Conservation (phyloP, 2,329 filamentous ascomycete species). For the Fusarium torreyae region DNA sequence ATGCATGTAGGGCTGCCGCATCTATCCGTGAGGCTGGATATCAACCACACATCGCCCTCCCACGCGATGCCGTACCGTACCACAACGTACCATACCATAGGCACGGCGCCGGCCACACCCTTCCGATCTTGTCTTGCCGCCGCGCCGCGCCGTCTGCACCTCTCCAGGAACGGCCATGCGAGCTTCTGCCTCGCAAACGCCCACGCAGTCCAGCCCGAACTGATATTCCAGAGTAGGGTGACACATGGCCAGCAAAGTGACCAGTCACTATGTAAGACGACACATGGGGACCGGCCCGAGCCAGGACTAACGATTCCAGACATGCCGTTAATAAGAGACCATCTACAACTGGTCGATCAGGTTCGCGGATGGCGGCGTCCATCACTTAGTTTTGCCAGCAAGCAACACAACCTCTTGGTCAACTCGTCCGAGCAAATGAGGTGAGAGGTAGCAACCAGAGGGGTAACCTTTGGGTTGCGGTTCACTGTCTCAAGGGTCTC, state of each 20-base stretch:
- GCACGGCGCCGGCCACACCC: slow-evolving; percentile 28
- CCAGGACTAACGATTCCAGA: slow-evolving; percentile 35
- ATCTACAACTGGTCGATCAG: slow-evolving; percentile 26
- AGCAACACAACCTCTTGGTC: slow-evolving; percentile 29
- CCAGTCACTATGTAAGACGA: slow-evolving; percentile 47
- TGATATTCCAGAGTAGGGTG: slow-evolving; percentile 25
- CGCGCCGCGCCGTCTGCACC: slow-evolving; percentile 34
- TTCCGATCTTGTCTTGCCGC: slow-evolving; percentile 38
- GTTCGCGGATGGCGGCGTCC: slow-evolving; percentile 27
- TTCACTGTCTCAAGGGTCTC: slow-evolving; percentile 7
- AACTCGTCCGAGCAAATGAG: slow-evolving; percentile 25
- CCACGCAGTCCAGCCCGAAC: slow-evolving; percentile 28
- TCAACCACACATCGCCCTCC: slow-evolving; percentile 28
- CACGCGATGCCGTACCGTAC: slow-evolving; percentile 14
- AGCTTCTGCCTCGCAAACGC: slow-evolving; percentile 32
- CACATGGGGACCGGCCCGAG: slow-evolving; percentile 52
- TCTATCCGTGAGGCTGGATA: slow-evolving; percentile 20
- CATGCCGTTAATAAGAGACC: slow-evolving; percentile 13
- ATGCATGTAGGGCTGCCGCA: slow-evolving; percentile 28
- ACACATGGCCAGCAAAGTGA: slow-evolving; percentile 43
- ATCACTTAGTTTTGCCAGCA: slow-evolving; percentile 36
- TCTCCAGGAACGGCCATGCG: slow-evolving; percentile 41
- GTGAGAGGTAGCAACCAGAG: slow-evolving; percentile 15
- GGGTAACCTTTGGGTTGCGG: slow-evolving; percentile 11
- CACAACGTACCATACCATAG: slow-evolving; percentile 14